phyloP scores from a whole-genome alignment of 2,329 filamentous ascomycete genomes.

The Talaromyces funiculosus region DNA sequence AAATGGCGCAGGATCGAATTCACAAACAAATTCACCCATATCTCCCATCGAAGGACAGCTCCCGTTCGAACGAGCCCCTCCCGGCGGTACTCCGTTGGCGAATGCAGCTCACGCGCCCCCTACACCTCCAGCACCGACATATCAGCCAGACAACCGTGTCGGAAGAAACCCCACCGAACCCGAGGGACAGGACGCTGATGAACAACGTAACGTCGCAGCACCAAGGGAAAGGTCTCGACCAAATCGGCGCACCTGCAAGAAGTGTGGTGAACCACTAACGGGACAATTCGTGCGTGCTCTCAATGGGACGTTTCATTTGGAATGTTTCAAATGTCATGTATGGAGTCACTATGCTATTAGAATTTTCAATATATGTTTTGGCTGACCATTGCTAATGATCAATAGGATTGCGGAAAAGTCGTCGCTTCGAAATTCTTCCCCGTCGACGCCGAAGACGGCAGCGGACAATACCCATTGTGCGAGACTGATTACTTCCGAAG shows the following conservation, averaged over 20 bases:
- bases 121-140: constrained; percentile 1
- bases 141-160: constrained; percentile 21
- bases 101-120: not conserved
- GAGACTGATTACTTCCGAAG: constrained; percentile 97
- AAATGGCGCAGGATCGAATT: constrained; percentile 32
- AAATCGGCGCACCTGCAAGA: constrained; percentile 61
- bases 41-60: constrained; percentile 34
- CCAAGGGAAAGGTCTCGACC: constrained; percentile 33
- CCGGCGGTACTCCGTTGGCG: constrained; percentile 4
- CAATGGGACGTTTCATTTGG: constrained; percentile 89
- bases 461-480: constrained; percentile 82
- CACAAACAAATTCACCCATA: constrained; percentile 35
- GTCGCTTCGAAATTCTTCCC: constrained; percentile 99
- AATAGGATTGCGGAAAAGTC: constrained; percentile 89
- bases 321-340: constrained; percentile 97
- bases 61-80: constrained; percentile 23
- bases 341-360: constrained; percentile 32
- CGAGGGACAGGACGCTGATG: constrained; percentile 24
- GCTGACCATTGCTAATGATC: constrained; percentile 17
- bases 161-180: constrained; percentile 23
- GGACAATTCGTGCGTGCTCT: constrained; percentile 95
- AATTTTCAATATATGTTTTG: constrained; percentile 9
- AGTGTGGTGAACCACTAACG: constrained; percentile 79
- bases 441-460: constrained; percentile 81
- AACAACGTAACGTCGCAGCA: constrained; percentile 28